Conservation (phyloP, 495 filamentous ascomycete species). For the Acidiella bohemica region DNA sequence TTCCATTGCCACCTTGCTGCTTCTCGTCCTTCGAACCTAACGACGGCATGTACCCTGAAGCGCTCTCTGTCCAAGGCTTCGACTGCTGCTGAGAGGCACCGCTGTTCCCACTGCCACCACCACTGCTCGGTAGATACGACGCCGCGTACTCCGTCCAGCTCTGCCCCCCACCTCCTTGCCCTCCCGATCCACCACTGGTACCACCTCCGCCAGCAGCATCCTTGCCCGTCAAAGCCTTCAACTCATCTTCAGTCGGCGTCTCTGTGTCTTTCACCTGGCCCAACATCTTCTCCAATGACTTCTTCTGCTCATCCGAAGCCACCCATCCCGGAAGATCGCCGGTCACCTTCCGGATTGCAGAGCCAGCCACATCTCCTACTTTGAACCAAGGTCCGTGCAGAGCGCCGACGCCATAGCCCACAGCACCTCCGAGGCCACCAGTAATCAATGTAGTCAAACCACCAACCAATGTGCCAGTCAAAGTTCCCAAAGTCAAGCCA, state of each 20-base stretch:
- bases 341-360: conserved; percentile 11
- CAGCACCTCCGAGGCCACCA: conserved; percentile 16
- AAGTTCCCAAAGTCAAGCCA: conserved; percentile 15
- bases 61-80: conserved; percentile 4
- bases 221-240: conserved; percentile 9
- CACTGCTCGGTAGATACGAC: neutral
- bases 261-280: conserved; percentile 14
- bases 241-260: conserved; percentile 13
- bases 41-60: conserved; percentile 8
- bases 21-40: neutral
- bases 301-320: conserved; percentile 20
- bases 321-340: conserved; percentile 21
- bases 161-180: neutral
- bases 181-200: neutral
- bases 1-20: neutral
- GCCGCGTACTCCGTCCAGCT: conserved; percentile 4
- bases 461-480: conserved; percentile 22
- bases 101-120: neutral
- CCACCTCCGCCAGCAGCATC: neutral
- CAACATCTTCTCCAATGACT: conserved; percentile 21
- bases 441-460: conserved; percentile 14
- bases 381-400: conserved; percentile 18
- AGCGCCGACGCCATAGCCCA: conserved; percentile 14
- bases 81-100: too few relatives aligned
- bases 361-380: conserved; percentile 16